These are phyloP conservation scores for Penicillium olsonii DNA, from an alignment of 2,329 filamentous ascomycete species.

Conservation along the genomic window DNA sequence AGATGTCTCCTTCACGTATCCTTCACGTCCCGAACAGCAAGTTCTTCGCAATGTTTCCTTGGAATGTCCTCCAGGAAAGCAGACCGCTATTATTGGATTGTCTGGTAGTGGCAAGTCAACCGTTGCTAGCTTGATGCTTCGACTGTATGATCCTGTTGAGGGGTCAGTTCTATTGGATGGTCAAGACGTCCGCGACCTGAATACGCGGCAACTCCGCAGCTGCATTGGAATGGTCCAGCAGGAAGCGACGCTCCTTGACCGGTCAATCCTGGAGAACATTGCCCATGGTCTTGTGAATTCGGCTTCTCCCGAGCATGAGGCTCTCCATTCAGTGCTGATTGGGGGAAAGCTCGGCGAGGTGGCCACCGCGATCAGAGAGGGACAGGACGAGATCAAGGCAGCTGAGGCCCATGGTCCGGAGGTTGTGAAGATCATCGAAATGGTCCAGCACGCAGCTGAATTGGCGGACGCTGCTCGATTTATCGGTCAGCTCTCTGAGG, in stretches of 20 bases:
- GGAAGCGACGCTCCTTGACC: constrained; percentile 23
- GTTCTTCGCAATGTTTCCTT: constrained; percentile 30
- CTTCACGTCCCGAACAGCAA: constrained; percentile 31
- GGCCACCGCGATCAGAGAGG: constrained; percentile 44
- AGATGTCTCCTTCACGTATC: constrained; percentile 38
- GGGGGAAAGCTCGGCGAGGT: constrained; percentile 53
- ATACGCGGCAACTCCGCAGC: constrained; percentile 43
- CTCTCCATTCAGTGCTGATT: constrained; percentile 42
- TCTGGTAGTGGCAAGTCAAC: constrained; percentile 64
- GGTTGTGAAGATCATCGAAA: constrained; percentile 52
- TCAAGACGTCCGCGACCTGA: constrained; percentile 58
- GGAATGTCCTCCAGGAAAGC: constrained; percentile 46
- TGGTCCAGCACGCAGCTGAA: neutral
- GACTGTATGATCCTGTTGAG: constrained; percentile 67
- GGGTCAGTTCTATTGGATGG: constrained; percentile 68
- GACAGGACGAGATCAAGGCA: constrained; percentile 49
- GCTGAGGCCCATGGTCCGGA: constrained; percentile 48
- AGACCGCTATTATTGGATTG: constrained; percentile 55
- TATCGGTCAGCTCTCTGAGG: neutral
- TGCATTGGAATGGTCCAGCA: constrained; percentile 26
- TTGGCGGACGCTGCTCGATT: neutral
- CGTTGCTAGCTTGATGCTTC: constrained; percentile 59
- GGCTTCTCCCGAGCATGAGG: constrained; percentile 25
- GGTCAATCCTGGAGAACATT: constrained; percentile 27
- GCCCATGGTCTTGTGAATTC: constrained; percentile 48